These are phyloP conservation scores for Melanopsichium pennsylvanicum DNA, from an alignment of 1,284 basidiomycete species.

Conservation along the genomic window DNA sequence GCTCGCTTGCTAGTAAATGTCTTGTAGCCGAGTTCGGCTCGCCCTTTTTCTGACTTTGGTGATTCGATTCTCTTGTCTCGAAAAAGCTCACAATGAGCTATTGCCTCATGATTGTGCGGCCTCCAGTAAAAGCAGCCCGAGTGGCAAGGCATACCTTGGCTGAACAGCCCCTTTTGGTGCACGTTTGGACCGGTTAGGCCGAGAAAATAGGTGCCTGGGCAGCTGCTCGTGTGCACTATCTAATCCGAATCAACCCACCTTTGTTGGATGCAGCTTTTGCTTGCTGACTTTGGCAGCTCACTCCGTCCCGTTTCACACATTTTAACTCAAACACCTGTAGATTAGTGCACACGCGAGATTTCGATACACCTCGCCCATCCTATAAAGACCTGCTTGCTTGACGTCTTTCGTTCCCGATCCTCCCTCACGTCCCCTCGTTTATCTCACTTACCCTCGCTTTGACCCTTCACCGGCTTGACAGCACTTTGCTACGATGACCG, in stretches of 20 bases:
- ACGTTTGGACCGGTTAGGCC: neutral
- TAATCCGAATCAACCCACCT: neutral
- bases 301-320: too few relatives aligned
- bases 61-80: neutral
- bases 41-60: neutral
- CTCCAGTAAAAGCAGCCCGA: neutral
- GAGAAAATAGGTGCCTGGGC: neutral
- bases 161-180: too few relatives aligned
- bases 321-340: too few relatives aligned
- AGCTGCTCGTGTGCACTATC: neutral
- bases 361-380: neutral
- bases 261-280: too few relatives aligned
- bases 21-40: constrained; percentile 11
- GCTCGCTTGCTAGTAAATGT: constrained; percentile 18
- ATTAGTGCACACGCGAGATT: neutral
- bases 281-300: too few relatives aligned
- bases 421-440: too few relatives aligned
- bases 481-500: constrained; percentile 15
- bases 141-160: neutral
- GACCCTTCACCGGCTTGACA: too few relatives aligned
- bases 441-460: too few relatives aligned
- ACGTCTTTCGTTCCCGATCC: too few relatives aligned
- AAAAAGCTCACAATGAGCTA: too few relatives aligned
- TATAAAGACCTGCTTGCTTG: neutral
- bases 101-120: neutral